A percentile compares a stretch with the other conserved stretches of the same genome.
These are phyloP conservation scores for Garcileccinum viscosum DNA, from an alignment of 1,284 basidiomycete species.

Conservation along the genomic window DNA sequence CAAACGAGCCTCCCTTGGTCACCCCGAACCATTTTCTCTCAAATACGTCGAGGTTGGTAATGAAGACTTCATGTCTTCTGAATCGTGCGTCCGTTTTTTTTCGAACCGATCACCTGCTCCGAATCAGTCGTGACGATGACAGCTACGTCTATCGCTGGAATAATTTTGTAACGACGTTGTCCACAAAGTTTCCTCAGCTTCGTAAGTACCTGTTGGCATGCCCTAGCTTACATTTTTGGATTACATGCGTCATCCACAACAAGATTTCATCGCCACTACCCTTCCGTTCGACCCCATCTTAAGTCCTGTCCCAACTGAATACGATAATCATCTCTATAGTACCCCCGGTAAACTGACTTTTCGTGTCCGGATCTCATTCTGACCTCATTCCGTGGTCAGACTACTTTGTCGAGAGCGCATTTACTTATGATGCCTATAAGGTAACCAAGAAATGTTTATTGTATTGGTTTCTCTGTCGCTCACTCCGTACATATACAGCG, in stretches of 20 bases:
- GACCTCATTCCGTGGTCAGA: constrained; percentile 27
- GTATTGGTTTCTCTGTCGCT: neutral
- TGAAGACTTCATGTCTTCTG: constrained; percentile 61
- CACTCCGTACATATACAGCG: constrained; percentile 39
- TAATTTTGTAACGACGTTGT: constrained; percentile 58
- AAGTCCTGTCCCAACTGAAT: constrained; percentile 59
- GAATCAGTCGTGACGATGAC: constrained; percentile 1
- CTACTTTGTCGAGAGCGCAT: constrained; percentile 68
- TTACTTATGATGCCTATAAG: constrained; percentile 64
- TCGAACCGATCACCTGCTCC: neutral
- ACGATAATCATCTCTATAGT: constrained; percentile 72
- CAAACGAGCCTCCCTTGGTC: constrained; percentile 67
- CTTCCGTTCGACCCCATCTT: constrained; percentile 54
- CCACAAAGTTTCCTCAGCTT: constrained; percentile 64
- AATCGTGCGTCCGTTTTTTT: constrained; percentile 29
- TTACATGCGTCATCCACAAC: too few relatives aligned
- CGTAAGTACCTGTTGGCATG: too few relatives aligned
- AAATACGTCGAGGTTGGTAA: constrained; percentile 72
- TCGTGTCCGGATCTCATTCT: neutral
- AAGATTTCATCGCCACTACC: constrained; percentile 70
- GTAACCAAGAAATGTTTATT: constrained; percentile 31
- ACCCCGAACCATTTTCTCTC: constrained; percentile 63
- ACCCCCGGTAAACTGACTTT: constrained; percentile 45
- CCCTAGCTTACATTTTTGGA: too few relatives aligned
- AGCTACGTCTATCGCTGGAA: constrained; percentile 70